Evolutionary conservation across 1,284 basidiomycete genomes (phyloP).

Genomic region (Fomitiporia mediterranea): DNA sequence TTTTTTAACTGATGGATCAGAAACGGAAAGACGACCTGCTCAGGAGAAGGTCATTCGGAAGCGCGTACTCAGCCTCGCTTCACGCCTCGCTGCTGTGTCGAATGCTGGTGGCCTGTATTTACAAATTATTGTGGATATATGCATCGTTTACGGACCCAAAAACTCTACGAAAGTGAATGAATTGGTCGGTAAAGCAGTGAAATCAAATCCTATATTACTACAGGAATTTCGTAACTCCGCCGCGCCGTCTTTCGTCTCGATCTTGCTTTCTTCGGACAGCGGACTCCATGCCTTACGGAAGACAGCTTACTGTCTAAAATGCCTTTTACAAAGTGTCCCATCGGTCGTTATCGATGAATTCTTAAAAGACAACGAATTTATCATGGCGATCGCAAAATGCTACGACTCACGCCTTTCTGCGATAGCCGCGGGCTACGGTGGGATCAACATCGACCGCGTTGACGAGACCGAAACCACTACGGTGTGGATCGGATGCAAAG

Average conservation of each 20-base stretch:
- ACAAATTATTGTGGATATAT: slow-evolving; percentile 55
- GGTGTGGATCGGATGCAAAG: slow-evolving; percentile 36
- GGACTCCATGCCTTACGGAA: slow-evolving; percentile 65
- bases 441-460: slow-evolving; percentile 55
- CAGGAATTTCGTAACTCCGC: slow-evolving; percentile 39
- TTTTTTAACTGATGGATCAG: slow-evolving; percentile 38
- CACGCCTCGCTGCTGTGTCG: slow-evolving; percentile 39
- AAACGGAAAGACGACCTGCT: slow-evolving; percentile 25
- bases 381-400: slow-evolving; percentile 51
- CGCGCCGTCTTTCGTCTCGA: slow-evolving; percentile 49
- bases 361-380: slow-evolving; percentile 44
- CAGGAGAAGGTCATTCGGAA: slow-evolving; percentile 46
- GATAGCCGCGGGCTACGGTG: slow-evolving; percentile 27
- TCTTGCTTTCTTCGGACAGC: slow-evolving; percentile 39
- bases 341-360: slow-evolving; percentile 46
- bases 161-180: slow-evolving; percentile 41
- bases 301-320: slow-evolving; percentile 50
- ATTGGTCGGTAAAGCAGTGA: slow-evolving; percentile 39
- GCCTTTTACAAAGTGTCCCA: slow-evolving; percentile 50
- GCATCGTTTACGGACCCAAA: slow-evolving; percentile 47
- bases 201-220: slow-evolving; percentile 30
- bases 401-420: slow-evolving; percentile 52
- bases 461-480: slow-evolving; percentile 41
- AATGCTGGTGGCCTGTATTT: slow-evolving; percentile 39
- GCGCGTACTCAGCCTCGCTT: slow-evolving; percentile 50